phyloP scores from a whole-genome alignment of 345 rosid genomes.

The Citrus maxima region DNA sequence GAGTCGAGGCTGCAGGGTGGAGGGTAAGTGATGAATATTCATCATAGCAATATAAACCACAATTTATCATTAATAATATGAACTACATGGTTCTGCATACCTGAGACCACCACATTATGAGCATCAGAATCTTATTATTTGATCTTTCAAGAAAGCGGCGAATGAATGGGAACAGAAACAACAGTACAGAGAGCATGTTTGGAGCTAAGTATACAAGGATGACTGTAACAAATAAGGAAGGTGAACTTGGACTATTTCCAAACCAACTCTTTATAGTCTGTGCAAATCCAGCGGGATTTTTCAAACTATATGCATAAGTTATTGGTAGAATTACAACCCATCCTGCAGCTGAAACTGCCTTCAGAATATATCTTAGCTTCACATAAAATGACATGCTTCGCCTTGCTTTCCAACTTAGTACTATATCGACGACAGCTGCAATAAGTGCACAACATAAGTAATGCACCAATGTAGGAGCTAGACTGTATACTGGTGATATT shows the following conservation, averaged over 20 bases:
- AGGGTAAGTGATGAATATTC: not conserved
- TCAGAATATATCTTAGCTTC: conserved; percentile 49
- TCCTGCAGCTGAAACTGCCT: conserved; percentile 42
- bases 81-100: conserved; percentile 26
- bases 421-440: conserved; percentile 50
- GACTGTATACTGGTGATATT: conserved; percentile 12
- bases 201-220: conserved; percentile 50
- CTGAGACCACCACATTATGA: conserved; percentile 74
- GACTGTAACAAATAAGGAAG: conserved; percentile 42
- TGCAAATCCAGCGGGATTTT: conserved; percentile 43
- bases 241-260: conserved; percentile 41
- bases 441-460: conserved; percentile 4
- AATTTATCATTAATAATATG: not conserved
- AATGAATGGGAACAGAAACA: conserved; percentile 50
- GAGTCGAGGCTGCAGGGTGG: conserved; percentile 46
- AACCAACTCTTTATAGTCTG: conserved; percentile 50
- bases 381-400: conserved; percentile 44
- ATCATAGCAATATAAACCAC: not conserved
- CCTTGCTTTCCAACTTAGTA: conserved; percentile 51
- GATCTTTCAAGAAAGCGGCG: conserved; percentile 51
- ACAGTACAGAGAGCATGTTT: conserved; percentile 46
- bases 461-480: not conserved
- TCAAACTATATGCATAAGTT: conserved; percentile 53
- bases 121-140: conserved; percentile 39
- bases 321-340: conserved; percentile 55